A percentile compares a stretch with the other conserved stretches of the same genome.
phyloP scores from a whole-genome alignment of 1,139 yeast species.

The Kurtzmaniella quercitrusa region DNA sequence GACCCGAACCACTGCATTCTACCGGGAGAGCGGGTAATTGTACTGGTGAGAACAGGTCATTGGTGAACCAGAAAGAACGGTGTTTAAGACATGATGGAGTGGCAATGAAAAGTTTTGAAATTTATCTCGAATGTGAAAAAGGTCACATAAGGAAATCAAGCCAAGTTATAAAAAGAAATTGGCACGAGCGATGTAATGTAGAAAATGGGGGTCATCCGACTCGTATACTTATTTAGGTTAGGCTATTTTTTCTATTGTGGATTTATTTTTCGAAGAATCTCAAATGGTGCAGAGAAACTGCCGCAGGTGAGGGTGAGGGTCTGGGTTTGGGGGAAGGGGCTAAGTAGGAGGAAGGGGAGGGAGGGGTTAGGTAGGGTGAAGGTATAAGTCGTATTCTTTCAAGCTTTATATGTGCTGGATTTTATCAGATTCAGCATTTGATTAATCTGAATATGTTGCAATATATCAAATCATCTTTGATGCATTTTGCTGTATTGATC shows the following conservation, averaged over 20 bases:
- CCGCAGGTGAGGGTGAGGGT: neutral
- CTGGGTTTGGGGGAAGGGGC: neutral
- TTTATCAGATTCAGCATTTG: too few species aligned
- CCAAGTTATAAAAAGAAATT: neutral
- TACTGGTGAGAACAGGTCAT: too few species aligned
- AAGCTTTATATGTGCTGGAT: too few species aligned
- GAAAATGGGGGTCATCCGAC: neutral
- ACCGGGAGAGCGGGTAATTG: neutral
- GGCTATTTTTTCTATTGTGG: conserved; percentile 1
- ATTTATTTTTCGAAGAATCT: neutral
- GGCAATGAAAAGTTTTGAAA: neutral
- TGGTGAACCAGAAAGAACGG: neutral
- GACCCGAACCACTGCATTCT: too few species aligned
- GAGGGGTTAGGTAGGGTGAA: neutral
- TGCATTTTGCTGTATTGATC: too few species aligned
- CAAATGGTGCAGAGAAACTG: neutral
- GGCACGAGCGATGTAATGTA: neutral
- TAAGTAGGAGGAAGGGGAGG: too few species aligned
- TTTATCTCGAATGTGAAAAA: neutral
- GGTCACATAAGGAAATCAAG: neutral
- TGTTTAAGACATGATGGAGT: too few species aligned
- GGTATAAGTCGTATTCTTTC: too few species aligned
- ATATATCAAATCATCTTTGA: too few species aligned
- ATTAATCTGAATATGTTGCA: too few species aligned
- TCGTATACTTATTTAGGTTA: conserved; percentile 1